Percentiles rank a stretch among this genome's conserved stretches.
Evolutionary conservation across 1,284 basidiomycete genomes (phyloP).

Genomic region (Entoloma clypeatum): DNA sequence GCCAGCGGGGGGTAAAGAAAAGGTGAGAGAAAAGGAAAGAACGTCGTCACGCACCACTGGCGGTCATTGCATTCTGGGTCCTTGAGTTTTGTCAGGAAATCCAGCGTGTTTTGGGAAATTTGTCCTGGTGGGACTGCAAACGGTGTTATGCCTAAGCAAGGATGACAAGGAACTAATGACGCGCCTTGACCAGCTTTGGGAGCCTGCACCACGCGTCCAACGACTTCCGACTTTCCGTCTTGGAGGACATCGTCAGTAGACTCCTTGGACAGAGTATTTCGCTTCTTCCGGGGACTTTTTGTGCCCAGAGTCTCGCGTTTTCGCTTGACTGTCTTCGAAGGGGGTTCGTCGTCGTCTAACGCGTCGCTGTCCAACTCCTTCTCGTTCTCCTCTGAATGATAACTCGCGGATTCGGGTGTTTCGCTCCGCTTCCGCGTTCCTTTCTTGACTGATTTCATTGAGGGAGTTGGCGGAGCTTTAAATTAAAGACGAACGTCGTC

Average conservation of each 20-base stretch:
- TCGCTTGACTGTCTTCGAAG: conserved; percentile 27
- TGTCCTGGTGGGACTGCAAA: conserved; percentile 74
- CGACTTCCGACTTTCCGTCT: conserved; percentile 69
- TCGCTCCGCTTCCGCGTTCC: too few species aligned
- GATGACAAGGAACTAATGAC: conserved; percentile 16
- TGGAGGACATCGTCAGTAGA: conserved; percentile 44
- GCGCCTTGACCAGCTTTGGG: conserved; percentile 78
- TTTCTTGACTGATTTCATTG: too few species aligned
- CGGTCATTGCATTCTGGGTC: conserved; percentile 82
- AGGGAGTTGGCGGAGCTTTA: too few species aligned
- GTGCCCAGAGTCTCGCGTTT: conserved; percentile 20
- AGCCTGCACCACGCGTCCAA: conserved; percentile 66
- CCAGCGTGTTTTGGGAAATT: conserved; percentile 80
- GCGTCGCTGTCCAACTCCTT: conserved; percentile 43
- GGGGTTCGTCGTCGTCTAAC: conserved; percentile 38
- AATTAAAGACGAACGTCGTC: too few species aligned
- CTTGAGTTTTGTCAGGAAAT: conserved; percentile 70
- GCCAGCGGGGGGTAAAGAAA: conserved; percentile 3
- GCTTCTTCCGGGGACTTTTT: conserved; percentile 18
- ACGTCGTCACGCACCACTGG: conserved; percentile 61
- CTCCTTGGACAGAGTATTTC: conserved; percentile 20
- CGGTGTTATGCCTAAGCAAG: neutral
- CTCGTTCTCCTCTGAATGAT: conserved; percentile 13
- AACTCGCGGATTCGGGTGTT: too few species aligned
- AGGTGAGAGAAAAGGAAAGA: neutral